Percentiles rank a stretch among this genome's conserved stretches.
Conservation (phyloP, 225 moss, liverwort and hornwort species). For the Marchantia polymorpha region DNA sequence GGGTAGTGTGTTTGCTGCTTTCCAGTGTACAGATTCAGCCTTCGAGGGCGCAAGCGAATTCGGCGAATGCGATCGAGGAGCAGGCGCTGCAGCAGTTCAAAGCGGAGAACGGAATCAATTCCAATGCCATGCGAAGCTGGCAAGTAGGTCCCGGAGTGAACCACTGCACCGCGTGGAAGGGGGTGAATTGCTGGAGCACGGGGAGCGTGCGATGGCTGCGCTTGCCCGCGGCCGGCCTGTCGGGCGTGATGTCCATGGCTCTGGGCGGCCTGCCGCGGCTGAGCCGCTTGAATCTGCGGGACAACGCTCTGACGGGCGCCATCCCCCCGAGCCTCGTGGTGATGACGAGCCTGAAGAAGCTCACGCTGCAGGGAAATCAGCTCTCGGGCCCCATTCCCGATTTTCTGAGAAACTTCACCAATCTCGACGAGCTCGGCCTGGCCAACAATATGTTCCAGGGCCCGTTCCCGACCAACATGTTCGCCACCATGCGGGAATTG, state of each 20-base stretch:
- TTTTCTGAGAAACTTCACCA: constrained; percentile 25
- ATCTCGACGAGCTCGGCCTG: constrained; percentile 27
- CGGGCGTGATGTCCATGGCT: constrained; percentile 28
- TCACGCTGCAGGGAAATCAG: constrained; percentile 29
- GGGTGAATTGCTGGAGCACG: constrained; percentile 41
- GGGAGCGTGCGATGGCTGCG: constrained; percentile 23
- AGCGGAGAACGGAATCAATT: not conserved
- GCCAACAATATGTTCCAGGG: constrained; percentile 28
- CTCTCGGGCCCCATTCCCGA: constrained; percentile 31
- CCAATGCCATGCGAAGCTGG: constrained; percentile 10
- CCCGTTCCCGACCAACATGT: constrained; percentile 21
- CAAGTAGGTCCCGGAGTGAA: constrained; percentile 10
- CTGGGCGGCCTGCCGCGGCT: constrained; percentile 20
- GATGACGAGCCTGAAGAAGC: constrained; percentile 22
- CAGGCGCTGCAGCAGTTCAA: constrained; percentile 13
- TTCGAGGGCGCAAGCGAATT: not conserved
- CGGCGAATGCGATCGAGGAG: not conserved
- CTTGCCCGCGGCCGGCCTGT: constrained; percentile 9
- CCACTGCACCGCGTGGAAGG: constrained; percentile 33
- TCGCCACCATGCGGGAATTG: constrained; percentile 26
- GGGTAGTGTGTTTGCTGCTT: not conserved
- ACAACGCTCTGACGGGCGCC: constrained; percentile 31
- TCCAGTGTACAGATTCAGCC: not conserved
- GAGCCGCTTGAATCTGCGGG: constrained; percentile 8
- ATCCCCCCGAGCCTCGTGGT: constrained; percentile 14